Conservation (phyloP, 2,329 filamentous ascomycete genomes). For the Ambrosiella xylebori region DNA sequence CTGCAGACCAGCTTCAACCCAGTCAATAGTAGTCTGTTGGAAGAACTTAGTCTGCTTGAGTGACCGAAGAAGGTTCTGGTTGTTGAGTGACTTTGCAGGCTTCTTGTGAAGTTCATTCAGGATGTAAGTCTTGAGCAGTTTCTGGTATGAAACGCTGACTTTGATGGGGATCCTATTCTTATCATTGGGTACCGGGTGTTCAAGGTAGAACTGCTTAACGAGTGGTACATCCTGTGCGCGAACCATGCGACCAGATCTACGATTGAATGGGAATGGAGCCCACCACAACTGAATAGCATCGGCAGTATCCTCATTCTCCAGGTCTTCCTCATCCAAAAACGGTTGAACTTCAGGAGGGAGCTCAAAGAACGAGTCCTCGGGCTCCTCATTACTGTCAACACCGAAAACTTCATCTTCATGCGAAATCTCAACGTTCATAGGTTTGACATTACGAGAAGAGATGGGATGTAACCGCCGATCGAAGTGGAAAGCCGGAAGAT, state of each 20-base stretch:
- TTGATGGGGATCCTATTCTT: slow-evolving; percentile 62
- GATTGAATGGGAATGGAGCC: slow-evolving; percentile 92
- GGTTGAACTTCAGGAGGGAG: slow-evolving; percentile 66
- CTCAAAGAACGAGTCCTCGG: slow-evolving; percentile 69
- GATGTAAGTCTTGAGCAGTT: slow-evolving; percentile 87
- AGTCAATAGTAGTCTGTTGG: slow-evolving; percentile 97
- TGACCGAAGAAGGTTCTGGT: slow-evolving; percentile 76
- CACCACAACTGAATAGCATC: slow-evolving; percentile 92
- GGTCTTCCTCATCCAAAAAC: slow-evolving; percentile 74
- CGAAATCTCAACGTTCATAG: slow-evolving; percentile 80
- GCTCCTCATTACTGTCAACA: slow-evolving; percentile 51
- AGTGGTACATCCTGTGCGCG: slow-evolving; percentile 91
- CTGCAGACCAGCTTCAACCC: slow-evolving; percentile 96
- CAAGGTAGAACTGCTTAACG: slow-evolving; percentile 96
- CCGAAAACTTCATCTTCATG: slow-evolving; percentile 94
- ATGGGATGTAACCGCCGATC: slow-evolving; percentile 97
- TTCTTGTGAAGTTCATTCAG: slow-evolving; percentile 95
- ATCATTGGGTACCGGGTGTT: slow-evolving; percentile 59
- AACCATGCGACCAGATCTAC: slow-evolving; percentile 87
- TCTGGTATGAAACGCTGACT: slow-evolving; percentile 95
- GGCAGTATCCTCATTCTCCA: slow-evolving; percentile 78
- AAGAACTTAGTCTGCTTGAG: slow-evolving; percentile 97
- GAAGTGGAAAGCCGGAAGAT: slow-evolving; percentile 90
- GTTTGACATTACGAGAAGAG: slow-evolving; percentile 80
- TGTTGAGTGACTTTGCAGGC: slow-evolving; percentile 86